Evolutionary conservation across 495 filamentous ascomycete genomes (phyloP).

Genomic region (Penicillium cataractarum): DNA sequence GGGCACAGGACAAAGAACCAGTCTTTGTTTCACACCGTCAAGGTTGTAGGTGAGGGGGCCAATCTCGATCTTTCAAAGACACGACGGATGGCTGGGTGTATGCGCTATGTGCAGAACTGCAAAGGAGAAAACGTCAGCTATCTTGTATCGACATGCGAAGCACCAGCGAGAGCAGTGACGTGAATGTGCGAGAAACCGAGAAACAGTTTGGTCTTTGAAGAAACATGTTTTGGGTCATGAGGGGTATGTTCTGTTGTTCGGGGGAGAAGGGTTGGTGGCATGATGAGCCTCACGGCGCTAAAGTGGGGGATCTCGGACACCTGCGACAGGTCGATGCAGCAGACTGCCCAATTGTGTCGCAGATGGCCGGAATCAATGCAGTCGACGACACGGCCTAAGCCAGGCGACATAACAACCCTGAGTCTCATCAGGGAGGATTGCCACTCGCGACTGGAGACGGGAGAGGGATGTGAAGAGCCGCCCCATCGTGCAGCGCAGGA

Average conservation of each 20-base stretch:
- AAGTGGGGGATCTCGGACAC: constrained; percentile 20
- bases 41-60: constrained; percentile 8
- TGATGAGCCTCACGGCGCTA: constrained; percentile 26
- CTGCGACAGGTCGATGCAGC: constrained; percentile 8
- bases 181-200: not conserved
- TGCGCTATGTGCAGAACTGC: constrained; percentile 28
- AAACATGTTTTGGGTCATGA: not conserved
- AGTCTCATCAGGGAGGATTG: not conserved
- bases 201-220: not conserved
- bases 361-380: not conserved
- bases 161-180: not conserved
- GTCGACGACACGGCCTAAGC: not conserved
- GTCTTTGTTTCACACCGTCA: constrained; percentile 25
- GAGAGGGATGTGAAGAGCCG: not conserved
- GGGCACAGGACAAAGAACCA: constrained; percentile 26
- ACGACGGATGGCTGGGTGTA: constrained; percentile 15
- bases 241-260: constrained; percentile 12
- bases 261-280: constrained; percentile 19
- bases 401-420: not conserved
- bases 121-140: constrained; percentile 13
- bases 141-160: not conserved
- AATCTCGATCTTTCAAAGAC: constrained; percentile 21
- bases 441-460: too few relatives aligned
- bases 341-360: not conserved
- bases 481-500: constrained; percentile 1